Conservation (phyloP, 2,329 filamentous ascomycete species). For the Alternaria sp. region DNA sequence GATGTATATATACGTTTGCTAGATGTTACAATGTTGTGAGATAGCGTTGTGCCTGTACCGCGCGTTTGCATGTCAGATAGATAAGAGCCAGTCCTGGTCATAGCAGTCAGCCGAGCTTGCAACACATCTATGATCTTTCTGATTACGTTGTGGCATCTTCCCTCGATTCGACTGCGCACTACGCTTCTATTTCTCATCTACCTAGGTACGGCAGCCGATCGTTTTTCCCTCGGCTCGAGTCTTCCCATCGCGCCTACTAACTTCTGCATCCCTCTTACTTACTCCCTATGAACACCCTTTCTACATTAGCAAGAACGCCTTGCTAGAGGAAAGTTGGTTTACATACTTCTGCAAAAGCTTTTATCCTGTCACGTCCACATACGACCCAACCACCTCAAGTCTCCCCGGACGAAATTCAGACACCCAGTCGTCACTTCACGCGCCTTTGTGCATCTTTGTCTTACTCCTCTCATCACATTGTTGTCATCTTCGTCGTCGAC, state of each 20-base stretch:
- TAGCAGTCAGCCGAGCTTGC: not conserved
- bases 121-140: not conserved
- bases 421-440: no score
- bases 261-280: not conserved
- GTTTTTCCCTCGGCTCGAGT: no score
- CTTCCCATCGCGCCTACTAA: not conserved
- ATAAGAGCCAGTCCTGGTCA: no score
- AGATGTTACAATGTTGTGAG: not conserved
- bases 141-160: not conserved
- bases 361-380: not conserved
- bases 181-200: not conserved
- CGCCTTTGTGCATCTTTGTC: not conserved
- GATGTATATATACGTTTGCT: not conserved
- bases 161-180: rapidly evolving
- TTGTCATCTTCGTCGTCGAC: not conserved
- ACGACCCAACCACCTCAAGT: not conserved
- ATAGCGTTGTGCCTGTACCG: not conserved
- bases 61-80: not conserved
- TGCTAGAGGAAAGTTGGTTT: not conserved
- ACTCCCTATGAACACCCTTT: rapidly evolving
- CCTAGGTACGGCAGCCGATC: no score
- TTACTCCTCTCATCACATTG: not conserved
- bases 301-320: rapidly evolving
- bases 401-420: not conserved
- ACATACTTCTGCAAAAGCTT: not conserved